Base-by-base conservation (phyloP, 768 basidiomycete species). In the Psilocybe tampanensis region DNA sequence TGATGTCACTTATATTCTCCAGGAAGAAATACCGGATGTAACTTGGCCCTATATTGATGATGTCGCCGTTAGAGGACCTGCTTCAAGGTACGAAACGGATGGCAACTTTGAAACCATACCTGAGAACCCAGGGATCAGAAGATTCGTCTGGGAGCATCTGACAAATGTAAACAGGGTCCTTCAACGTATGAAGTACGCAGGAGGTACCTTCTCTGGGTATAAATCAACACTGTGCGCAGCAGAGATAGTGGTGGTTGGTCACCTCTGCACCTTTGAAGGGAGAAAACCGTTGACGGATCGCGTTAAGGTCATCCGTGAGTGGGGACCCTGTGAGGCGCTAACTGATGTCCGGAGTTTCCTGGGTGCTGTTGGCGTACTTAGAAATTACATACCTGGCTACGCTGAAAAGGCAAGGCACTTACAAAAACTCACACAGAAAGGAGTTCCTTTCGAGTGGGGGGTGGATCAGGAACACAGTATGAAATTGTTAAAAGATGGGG, bases 71-170 rank as follows among this genome's bases (percentile, higher is more conserved):
- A 44, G 59, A 50, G 70, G 70, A 11, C 61, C 65, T 6, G 42
- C 32, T 3, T 66, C 63, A 5, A 36, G 56, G 6, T 71, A 69
- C 39, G 68, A 61, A 8, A 72, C 17, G 67, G 72, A 0, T 8
- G 2, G 0, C 73, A 63, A n/a, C n/a, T n/a, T n/a, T 52, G 67
- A 80, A 43, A 73, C 64, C 0, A 69, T 78, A 0, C 64, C 68
- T 0, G 66, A 69, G 1, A 80, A 79, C 52, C 53, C 52, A 0
- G 68, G 71, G 0, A 74, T 79, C 2, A 47, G 67, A 0, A 47
- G 65, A 0, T 80, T 79, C 15, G 54, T 79, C 0, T 78, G 69
- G 66, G 71, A 80, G 42, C 71, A 77, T 24, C 54, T 74, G 2
- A 17, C 55, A 1, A 62, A 67, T 34, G n/a, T 76, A 8, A 70